Evolutionary conservation across 139 green algal genomes (phyloP).

Genomic region (Closterium sp.): DNA sequence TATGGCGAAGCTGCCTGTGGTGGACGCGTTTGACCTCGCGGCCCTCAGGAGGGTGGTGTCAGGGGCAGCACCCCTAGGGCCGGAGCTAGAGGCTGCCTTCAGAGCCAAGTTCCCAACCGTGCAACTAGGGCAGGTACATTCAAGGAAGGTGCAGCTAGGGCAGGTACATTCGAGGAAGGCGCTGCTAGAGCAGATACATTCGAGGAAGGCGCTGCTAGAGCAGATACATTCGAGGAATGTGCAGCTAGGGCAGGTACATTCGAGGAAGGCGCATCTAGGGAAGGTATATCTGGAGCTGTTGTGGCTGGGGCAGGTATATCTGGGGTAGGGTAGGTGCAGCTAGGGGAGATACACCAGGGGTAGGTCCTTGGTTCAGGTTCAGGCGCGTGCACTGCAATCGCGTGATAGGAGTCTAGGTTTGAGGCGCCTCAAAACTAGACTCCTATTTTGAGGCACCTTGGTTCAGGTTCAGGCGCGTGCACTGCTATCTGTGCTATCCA

Average conservation of each 20-base stretch:
- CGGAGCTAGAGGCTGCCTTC: conserved; percentile 21
- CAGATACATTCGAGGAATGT: too few species aligned
- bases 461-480: too few species aligned
- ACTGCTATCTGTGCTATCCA: too few species aligned
- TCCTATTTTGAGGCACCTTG: too few species aligned
- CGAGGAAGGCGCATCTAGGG: too few species aligned
- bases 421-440: too few species aligned
- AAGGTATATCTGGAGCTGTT: background rate
- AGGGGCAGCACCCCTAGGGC: conserved; percentile 28
- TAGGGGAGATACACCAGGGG: too few species aligned
- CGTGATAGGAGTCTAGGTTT: too few species aligned
- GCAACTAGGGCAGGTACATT: background rate
- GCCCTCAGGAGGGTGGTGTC: conserved; percentile 15
- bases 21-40: conserved; percentile 28
- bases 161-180: background rate
- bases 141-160: background rate
- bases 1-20: conserved; percentile 35
- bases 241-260: background rate
- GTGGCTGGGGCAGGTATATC: background rate
- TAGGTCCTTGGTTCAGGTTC: too few species aligned
- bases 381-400: too few species aligned
- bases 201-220: too few species aligned
- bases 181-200: too few species aligned
- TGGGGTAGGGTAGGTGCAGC: background rate
- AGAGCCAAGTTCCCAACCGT: background rate